Base-by-base conservation (phyloP, 2,329 filamentous ascomycete genomes). In the Sporothrix luriei region DNA sequence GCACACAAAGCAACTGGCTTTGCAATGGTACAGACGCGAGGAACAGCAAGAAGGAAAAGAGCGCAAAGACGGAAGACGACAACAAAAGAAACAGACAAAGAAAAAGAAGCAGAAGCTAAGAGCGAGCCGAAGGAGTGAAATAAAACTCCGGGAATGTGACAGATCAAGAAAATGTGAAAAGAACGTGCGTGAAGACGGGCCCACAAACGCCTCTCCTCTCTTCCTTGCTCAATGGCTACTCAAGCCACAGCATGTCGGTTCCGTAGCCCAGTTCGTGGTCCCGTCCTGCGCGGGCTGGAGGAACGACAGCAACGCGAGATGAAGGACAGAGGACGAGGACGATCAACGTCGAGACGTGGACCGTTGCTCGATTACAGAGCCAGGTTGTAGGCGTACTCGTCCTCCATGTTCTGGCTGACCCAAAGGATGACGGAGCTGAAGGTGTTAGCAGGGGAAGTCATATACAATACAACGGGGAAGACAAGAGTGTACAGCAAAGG, bases 321-420 rank as follows among this genome's bases (percentile, higher is more conserved):
- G 21, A 43, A 46, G 16, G 19, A 46, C 19, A 13, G 38, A 13
- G 1, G 9, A 19, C 9, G 40, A 10, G 40, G 40, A 48, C 4
- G 59, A 3, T 16, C 2, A 2, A 16, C n/a, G 21, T 11, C 51
- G 26, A 29, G 24, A 16, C 16, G 51, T 29, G 14, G 62, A 24
- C 59, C 16, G 33, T 26, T 10, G 29, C n/a, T 11, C 68, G 4
- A 21, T 69, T 78, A 89, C 72, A 90, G 81, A 71, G 87, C 84
- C 74, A 90, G 79, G 78, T 89, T 90, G 78, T 90, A 90, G 61
- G 87, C 84, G 75, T 90, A 90, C 78, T 90, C 88, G 75, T 90
- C 88, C 81, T 90, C 88, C 86, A 90, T 90, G 75, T 90, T 90
- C 82, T 90, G 88, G 79, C 85, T 88, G 69, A 90, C 79, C 88